Evolutionary conservation across 495 filamentous ascomycete genomes (phyloP).

Genomic region (Aspergillus indologenus): DNA sequence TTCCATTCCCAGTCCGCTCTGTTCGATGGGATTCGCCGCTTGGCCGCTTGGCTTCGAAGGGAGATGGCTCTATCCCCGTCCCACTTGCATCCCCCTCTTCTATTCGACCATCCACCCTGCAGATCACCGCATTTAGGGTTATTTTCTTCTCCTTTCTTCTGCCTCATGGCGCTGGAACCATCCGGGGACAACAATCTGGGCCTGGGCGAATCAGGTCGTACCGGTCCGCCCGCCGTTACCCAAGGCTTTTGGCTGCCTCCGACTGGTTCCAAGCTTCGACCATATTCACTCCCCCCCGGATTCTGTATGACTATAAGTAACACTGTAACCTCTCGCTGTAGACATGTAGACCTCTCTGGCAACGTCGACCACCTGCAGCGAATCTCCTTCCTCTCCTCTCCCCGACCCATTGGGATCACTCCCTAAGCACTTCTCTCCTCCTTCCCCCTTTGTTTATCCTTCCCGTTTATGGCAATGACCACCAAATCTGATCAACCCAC

Average conservation of each 20-base stretch:
- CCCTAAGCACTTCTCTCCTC: background rate
- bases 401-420: background rate
- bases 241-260: background rate
- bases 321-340: background rate
- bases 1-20: background rate
- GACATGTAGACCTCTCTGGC: background rate
- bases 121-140: slow-evolving; percentile 5
- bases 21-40: background rate
- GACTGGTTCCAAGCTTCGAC: background rate
- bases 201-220: slow-evolving; percentile 10
- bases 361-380: background rate
- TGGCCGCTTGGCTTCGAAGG: background rate
- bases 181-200: background rate
- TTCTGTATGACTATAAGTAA: background rate
- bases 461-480: background rate
- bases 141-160: slow-evolving; percentile 9
- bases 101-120: slow-evolving; percentile 11
- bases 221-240: slow-evolving; percentile 5
- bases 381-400: background rate
- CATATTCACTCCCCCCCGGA: background rate
- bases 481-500: background rate
- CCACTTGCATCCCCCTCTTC: slow-evolving; percentile 2
- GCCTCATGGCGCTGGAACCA: slow-evolving; percentile 7
- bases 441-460: background rate
- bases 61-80: background rate